phyloP scores from a whole-genome alignment of 345 rosid species.

The Melastoma malabathricum region DNA sequence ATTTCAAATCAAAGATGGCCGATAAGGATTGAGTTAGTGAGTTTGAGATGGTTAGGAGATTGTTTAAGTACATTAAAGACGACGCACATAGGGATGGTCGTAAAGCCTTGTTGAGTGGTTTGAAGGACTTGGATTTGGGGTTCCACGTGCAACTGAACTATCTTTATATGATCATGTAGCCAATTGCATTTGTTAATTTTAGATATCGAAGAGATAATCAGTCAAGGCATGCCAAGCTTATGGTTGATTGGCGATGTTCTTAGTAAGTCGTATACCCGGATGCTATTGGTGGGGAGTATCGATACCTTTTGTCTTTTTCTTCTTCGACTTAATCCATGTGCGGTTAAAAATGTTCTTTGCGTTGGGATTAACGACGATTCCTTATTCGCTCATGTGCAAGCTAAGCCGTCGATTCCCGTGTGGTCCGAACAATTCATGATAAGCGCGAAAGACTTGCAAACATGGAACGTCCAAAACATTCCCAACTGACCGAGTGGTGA shows the following conservation, averaged over 20 bases:
- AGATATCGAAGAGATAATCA: conserved; percentile 35
- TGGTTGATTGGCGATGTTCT: conserved; percentile 38
- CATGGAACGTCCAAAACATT: conserved; percentile 26
- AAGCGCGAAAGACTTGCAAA: conserved; percentile 28
- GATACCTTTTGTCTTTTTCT: conserved; percentile 11
- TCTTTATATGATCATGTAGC: conserved; percentile 48
- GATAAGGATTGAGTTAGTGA: conserved; percentile 6
- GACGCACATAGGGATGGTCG: conserved; percentile 72
- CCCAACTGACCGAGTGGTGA: no score
- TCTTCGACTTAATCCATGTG: no score
- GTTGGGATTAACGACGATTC: no score
- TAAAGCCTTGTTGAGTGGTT: conserved; percentile 62
- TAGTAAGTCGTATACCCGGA: conserved; percentile 39
- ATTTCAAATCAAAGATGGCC: conserved; percentile 38
- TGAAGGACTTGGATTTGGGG: conserved; percentile 42
- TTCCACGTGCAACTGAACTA: conserved; percentile 27
- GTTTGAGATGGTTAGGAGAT: conserved; percentile 29
- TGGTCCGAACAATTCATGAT: no score
- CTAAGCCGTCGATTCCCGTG: no score
- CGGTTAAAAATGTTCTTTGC: no score
- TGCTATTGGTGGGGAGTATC: conserved; percentile 48
- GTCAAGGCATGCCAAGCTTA: conserved; percentile 40
- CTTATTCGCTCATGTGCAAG: no score
- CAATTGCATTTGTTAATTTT: not conserved
- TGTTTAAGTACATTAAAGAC: conserved; percentile 61